phyloP scores from a whole-genome alignment of 192 early-diverging fungal species.

The Backusella morwellensis region DNA sequence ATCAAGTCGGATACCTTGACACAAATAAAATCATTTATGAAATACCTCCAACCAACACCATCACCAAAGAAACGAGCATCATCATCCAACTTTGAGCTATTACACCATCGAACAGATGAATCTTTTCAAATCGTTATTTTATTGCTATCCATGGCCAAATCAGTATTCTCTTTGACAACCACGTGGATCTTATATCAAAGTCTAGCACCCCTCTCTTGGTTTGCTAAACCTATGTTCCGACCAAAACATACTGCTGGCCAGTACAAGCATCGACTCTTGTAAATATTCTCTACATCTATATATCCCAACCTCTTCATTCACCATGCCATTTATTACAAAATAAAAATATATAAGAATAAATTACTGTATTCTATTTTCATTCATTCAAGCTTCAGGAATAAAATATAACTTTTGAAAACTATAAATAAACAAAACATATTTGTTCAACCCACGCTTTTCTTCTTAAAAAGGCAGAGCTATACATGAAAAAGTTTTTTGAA shows the following conservation, averaged over 20 bases:
- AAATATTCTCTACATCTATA: background rate
- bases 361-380: background rate
- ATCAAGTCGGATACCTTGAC: background rate
- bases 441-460: background rate
- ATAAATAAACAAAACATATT: background rate
- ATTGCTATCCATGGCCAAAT: background rate
- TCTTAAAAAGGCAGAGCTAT: background rate
- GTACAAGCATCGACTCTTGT: background rate
- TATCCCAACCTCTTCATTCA: too few species aligned
- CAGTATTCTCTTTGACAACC: conserved; percentile 8
- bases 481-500: background rate
- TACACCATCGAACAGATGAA: background rate
- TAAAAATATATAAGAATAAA: background rate
- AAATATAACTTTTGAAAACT: background rate
- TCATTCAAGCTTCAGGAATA: background rate
- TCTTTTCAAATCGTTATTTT: background rate
- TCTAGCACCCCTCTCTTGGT: conserved; percentile 1
- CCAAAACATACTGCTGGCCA: background rate
- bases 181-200: conserved; percentile 15
- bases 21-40: background rate
- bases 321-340: background rate
- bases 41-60: background rate
- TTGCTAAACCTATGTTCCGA: background rate
- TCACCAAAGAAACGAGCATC: background rate
- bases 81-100: background rate